Evolutionary conservation across 306 rosid species (phyloP), one percentile per base, ranked within the genome.

Genomic region (Gillenia trifoliata): DNA sequence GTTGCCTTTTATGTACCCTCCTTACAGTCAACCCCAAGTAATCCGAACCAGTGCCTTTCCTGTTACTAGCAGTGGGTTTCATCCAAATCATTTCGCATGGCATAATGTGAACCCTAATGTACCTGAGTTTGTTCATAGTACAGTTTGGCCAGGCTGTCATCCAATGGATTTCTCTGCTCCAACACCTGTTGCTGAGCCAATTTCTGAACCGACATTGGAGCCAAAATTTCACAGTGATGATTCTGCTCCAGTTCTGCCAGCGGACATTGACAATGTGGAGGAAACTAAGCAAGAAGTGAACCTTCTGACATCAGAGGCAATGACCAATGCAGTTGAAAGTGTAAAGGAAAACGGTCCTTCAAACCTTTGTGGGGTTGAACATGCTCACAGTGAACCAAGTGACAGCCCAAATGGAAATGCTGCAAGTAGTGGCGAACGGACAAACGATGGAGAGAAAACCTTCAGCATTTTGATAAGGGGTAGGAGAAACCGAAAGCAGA

Each of bases 401-500:
- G 73, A 65, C 78, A 82, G 52, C 73, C 67, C 71, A 29, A 77
- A 83, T 65, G 78, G 72, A 40, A 75, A 68, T 64, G 75, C 81
- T 57, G 80, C 64, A 78, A 54, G 82, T 55, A 36, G 81, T 52
- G 60, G 74, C 64, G 97, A 86, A 80, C 64, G 64, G 30, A 86
- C 83, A 63, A 84, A 22, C 41, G 98, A 91, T 41, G 88, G 84
- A 31, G 98, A 94, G 86, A 94, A 80, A 82, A 94, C 99, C 64
- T 88, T 95, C 83, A 95, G 97, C 85, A 89, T 92, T 83, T 86
- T 92, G 88, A 54, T 90, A 23, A 86, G 99, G 81, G 99, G 99
- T 56, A 87, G 93, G 84, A 89, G 98, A 86, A 92, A 95, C 71
- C 88, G 97, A 55, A 95, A 87, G 83, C 98, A 92, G 82, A 92